A percentile compares a stretch with the other conserved stretches of the same genome.
phyloP scores from a whole-genome alignment of 768 basidiomycete species.

The Termitomyces sp. region DNA sequence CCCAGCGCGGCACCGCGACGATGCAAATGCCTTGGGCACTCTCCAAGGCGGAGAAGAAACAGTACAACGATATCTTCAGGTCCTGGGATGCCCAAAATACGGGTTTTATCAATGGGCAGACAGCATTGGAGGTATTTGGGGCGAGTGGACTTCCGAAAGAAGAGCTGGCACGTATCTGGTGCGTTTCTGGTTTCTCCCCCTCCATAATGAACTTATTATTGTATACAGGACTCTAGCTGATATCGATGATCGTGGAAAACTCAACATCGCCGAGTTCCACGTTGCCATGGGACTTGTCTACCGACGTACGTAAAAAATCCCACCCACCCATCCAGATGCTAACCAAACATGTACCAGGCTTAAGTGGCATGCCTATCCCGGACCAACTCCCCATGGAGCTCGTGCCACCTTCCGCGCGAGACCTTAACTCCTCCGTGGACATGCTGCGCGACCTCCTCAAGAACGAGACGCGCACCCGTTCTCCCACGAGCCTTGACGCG shows the following conservation, averaged over 20 bases:
- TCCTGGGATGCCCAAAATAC: slow-evolving; percentile 84
- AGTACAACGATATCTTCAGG: slow-evolving; percentile 93
- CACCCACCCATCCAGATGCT: neutral
- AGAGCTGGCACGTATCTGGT: slow-evolving; percentile 94
- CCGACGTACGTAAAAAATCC: slow-evolving; percentile 57
- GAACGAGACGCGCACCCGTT: slow-evolving; percentile 75
- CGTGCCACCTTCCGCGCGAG: slow-evolving; percentile 84
- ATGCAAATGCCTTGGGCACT: slow-evolving; percentile 83
- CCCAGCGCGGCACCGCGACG: slow-evolving; percentile 55
- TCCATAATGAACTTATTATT: neutral
- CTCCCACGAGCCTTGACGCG: slow-evolving; percentile 43
- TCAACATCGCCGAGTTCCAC: slow-evolving; percentile 95
- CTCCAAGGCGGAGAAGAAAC: slow-evolving; percentile 88
- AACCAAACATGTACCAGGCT: slow-evolving; percentile 36
- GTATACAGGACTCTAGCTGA: slow-evolving; percentile 81
- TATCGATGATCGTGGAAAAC: slow-evolving; percentile 87
- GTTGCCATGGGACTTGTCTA: slow-evolving; percentile 99
- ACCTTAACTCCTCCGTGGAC: slow-evolving; percentile 85
- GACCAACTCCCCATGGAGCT: slow-evolving; percentile 84
- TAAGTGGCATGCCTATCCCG: slow-evolving; percentile 91
- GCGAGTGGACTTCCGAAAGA: slow-evolving; percentile 86
- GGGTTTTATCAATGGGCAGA: slow-evolving; percentile 83
- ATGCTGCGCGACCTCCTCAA: slow-evolving; percentile 84
- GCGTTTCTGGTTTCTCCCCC: slow-evolving; percentile 19
- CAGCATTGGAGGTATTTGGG: slow-evolving; percentile 89